phyloP scores from a whole-genome alignment of 176 grass and related monocot species.

The Eleusine indica region DNA sequence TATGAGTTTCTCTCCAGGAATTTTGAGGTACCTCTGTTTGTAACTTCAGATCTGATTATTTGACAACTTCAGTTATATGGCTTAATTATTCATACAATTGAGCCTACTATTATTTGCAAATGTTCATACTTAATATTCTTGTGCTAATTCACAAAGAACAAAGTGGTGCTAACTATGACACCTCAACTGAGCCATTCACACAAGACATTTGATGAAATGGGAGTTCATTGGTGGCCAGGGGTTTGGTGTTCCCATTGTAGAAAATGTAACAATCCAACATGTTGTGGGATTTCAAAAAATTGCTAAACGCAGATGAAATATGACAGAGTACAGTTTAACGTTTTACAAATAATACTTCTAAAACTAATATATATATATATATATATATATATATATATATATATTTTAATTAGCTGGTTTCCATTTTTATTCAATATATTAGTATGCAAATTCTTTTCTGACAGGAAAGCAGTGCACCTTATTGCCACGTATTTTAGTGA shows the following conservation, averaged over 20 bases:
- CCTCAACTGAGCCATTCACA: slow-evolving; percentile 15
- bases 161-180: slow-evolving; percentile 29
- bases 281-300: background rate
- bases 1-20: slow-evolving; percentile 87
- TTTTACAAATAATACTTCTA: background rate
- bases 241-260: background rate
- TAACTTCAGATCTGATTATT: slow-evolving; percentile 19
- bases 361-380: background rate
- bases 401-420: background rate
- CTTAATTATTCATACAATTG: slow-evolving; percentile 28
- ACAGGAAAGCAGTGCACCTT: background rate
- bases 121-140: slow-evolving; percentile 17
- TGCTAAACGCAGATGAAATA: slow-evolving; percentile 8
- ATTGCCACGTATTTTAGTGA: background rate
- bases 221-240: background rate
- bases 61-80: slow-evolving; percentile 13
- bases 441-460: background rate
- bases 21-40: slow-evolving; percentile 70
- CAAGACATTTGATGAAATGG: slow-evolving; percentile 26
- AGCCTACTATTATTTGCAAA: slow-evolving; percentile 21
- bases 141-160: slow-evolving; percentile 25
- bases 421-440: background rate
- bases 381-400: too few species aligned
- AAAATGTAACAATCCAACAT: background rate
- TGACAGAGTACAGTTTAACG: background rate